These are phyloP conservation scores for Cladophialophora chaetospira DNA, from an alignment of 2,329 filamentous ascomycete species.

Conservation along the genomic window DNA sequence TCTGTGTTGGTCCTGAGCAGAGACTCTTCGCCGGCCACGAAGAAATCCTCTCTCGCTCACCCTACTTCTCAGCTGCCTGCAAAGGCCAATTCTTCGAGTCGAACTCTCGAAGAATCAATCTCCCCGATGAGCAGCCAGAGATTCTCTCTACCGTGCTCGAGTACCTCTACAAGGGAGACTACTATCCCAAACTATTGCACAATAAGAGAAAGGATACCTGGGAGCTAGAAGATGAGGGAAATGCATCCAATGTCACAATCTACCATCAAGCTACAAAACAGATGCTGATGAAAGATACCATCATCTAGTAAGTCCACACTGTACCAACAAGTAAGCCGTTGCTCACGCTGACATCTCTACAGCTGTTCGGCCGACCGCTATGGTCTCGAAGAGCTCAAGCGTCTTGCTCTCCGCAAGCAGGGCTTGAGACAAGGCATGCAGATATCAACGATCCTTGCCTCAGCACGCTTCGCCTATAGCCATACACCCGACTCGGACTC, in stretches of 20 bases:
- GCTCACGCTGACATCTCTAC: slow-evolving; percentile 15
- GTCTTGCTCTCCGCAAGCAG: slow-evolving; percentile 82
- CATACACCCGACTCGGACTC: slow-evolving; percentile 88
- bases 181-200: slow-evolving; percentile 79
- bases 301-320: slow-evolving; percentile 66
- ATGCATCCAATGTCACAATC: slow-evolving; percentile 60
- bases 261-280: slow-evolving; percentile 66
- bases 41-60: slow-evolving; percentile 74
- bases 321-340: not conserved
- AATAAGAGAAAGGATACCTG: slow-evolving; percentile 79
- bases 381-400: slow-evolving; percentile 79
- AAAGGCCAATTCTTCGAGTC: slow-evolving; percentile 64
- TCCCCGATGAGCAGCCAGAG: slow-evolving; percentile 84
- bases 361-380: slow-evolving; percentile 81
- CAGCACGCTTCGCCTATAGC: slow-evolving; percentile 85
- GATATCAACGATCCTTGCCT: slow-evolving; percentile 80
- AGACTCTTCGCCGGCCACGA: slow-evolving; percentile 91
- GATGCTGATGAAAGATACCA: slow-evolving; percentile 80
- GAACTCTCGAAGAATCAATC: slow-evolving; percentile 69
- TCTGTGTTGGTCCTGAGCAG: slow-evolving; percentile 77
- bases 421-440: slow-evolving; percentile 83
- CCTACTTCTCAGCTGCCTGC: slow-evolving; percentile 72
- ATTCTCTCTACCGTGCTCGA: slow-evolving; percentile 89
- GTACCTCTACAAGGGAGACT: slow-evolving; percentile 92
- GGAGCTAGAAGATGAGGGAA: slow-evolving; percentile 70